Conservation (phyloP, 2,329 filamentous ascomycete species). For the Reticulascus tulasneorum region DNA sequence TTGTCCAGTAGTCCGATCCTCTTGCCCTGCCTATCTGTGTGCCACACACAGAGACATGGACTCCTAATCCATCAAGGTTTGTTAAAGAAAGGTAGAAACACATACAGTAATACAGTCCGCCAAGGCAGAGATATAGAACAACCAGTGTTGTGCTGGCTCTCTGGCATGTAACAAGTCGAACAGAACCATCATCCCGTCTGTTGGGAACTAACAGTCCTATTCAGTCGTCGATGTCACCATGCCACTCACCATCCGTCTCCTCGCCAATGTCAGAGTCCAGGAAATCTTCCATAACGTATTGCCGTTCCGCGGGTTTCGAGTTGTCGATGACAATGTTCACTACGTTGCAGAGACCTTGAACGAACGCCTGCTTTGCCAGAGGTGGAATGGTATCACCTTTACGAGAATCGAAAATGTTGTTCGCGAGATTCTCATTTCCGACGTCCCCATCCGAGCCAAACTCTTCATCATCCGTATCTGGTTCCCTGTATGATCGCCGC, state of each 20-base stretch:
- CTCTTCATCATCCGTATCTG: constrained; percentile 44
- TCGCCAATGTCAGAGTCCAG: constrained; percentile 52
- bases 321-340: constrained; percentile 75
- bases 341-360: constrained; percentile 67
- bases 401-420: constrained; percentile 6
- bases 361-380: constrained; percentile 22
- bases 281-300: constrained; percentile 70
- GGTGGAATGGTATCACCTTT: constrained; percentile 8
- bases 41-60: no score
- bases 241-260: constrained; percentile 54
- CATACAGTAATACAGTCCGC: no score
- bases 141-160: no score
- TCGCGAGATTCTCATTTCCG: constrained; percentile 4
- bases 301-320: constrained; percentile 64
- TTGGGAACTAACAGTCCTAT: no score
- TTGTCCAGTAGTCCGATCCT: no score
- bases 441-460: constrained; percentile 22
- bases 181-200: no score
- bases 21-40: no score
- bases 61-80: no score
- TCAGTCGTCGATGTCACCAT: constrained; percentile 53
- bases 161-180: no score
- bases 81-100: no score
- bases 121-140: no score
- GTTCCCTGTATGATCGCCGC: constrained; percentile 36